These are phyloP conservation scores for Picea mariana DNA, from an alignment of 83 land plant genomes.

Conservation along the genomic window DNA sequence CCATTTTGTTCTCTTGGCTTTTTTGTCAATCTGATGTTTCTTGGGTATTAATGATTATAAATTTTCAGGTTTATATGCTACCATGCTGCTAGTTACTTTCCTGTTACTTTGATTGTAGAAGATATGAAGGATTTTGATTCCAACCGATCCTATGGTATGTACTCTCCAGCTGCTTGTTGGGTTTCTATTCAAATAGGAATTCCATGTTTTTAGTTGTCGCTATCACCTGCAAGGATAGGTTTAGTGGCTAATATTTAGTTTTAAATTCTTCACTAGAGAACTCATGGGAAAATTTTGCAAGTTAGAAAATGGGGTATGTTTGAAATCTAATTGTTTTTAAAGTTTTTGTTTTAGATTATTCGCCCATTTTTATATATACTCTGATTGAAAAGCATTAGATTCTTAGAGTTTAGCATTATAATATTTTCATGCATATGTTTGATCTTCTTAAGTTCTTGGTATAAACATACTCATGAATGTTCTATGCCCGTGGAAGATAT, in stretches of 20 bases:
- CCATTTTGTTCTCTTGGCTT: too few species aligned
- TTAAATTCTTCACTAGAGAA: neutral
- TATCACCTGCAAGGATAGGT: conserved; percentile 1
- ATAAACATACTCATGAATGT: neutral
- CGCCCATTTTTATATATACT: neutral
- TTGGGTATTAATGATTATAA: neutral
- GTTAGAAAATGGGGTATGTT: neutral
- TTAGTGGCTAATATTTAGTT: neutral
- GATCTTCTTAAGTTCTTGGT: neutral
- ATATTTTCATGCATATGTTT: neutral
- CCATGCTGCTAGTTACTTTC: conserved; percentile 54
- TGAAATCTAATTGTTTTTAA: neutral
- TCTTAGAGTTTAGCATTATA: neutral
- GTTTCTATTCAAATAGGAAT: neutral
- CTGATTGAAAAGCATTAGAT: neutral
- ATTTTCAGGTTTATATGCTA: conserved; percentile 37
- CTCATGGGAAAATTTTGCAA: neutral
- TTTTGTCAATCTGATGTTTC: too few species aligned
- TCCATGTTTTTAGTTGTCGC: neutral
- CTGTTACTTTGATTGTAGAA: conserved; percentile 55
- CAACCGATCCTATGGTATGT: conserved; percentile 61
- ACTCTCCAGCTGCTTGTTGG: neutral
- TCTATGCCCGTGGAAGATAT: neutral
- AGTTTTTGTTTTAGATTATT: neutral
- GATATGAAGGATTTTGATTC: conserved; percentile 61